phyloP scores from a whole-genome alignment of 2,329 filamentous ascomycete species.

The Ascosphaera apis region DNA sequence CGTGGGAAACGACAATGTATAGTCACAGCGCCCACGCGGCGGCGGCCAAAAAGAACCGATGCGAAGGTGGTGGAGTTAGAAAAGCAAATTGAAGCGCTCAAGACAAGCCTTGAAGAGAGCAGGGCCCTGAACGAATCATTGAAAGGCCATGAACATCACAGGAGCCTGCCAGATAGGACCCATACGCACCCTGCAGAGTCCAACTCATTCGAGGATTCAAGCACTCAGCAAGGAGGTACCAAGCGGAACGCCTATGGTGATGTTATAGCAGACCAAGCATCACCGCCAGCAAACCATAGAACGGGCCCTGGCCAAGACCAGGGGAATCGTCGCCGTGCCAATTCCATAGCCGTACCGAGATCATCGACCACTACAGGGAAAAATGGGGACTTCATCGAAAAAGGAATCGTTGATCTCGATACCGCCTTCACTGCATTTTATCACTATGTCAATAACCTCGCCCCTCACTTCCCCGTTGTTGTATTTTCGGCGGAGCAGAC shows the following conservation, averaged over 20 bases:
- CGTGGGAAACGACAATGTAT: slow-evolving; percentile 61
- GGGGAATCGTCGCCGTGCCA: no score
- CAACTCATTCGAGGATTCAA: slow-evolving; percentile 2
- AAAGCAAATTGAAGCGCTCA: slow-evolving; percentile 77
- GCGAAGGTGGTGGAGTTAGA: slow-evolving; percentile 74
- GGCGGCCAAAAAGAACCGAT: slow-evolving; percentile 80
- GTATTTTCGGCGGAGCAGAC: slow-evolving; percentile 31
- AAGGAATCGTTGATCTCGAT: slow-evolving; percentile 27
- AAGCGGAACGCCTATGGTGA: no score
- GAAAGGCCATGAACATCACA: no score
- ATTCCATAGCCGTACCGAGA: no score
- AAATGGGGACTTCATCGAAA: slow-evolving; percentile 25
- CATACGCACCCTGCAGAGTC: slow-evolving; percentile 8
- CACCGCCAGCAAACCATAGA: no score
- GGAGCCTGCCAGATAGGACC: no score
- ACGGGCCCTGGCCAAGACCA: no score
- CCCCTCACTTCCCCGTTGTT: slow-evolving; percentile 33
- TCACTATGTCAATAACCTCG: slow-evolving; percentile 31
- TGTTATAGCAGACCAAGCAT: no score
- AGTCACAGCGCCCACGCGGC: slow-evolving; percentile 50
- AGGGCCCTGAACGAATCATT: slow-evolving; percentile 10
- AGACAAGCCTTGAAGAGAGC: slow-evolving; percentile 47
- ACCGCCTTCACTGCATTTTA: slow-evolving; percentile 33
- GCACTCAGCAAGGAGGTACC: no score
- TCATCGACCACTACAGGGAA: no score